phyloP scores from a whole-genome alignment of 331 rosid species.

The Saraca asoca region DNA sequence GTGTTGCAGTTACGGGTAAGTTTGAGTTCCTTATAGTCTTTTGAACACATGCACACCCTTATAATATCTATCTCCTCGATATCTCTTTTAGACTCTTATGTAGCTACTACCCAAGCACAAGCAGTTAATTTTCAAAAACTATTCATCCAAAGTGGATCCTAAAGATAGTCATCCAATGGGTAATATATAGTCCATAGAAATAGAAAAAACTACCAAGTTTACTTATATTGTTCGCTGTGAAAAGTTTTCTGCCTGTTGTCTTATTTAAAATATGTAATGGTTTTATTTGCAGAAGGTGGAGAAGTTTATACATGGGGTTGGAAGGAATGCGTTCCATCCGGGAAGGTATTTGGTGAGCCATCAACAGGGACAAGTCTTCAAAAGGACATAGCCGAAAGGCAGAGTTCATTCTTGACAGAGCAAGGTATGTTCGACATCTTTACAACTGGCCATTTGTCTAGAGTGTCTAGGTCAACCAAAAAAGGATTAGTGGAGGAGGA shows the following conservation, averaged over 20 bases:
- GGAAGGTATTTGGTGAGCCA: conserved; percentile 71
- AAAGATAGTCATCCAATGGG: conserved; percentile 20
- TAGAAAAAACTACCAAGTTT: no score
- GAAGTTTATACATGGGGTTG: conserved; percentile 98
- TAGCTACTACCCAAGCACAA: background rate
- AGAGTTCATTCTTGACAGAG: conserved; percentile 59
- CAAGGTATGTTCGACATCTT: conserved; percentile 65
- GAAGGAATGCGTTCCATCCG: conserved; percentile 99
- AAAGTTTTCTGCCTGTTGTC: conserved; percentile 20
- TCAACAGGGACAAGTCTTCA: conserved; percentile 51
- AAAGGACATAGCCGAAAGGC: conserved; percentile 63
- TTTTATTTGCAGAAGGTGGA: conserved; percentile 63
- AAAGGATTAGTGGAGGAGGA: no score
- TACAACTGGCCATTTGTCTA: conserved; percentile 8
- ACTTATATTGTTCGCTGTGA: background rate
- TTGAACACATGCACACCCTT: no score
- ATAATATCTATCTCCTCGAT: background rate
- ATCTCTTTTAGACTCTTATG: conserved; percentile 6
- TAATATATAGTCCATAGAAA: background rate
- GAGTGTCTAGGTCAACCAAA: background rate
- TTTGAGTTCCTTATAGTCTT: conserved; percentile 30
- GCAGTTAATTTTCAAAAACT: background rate
- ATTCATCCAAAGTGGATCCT: conserved; percentile 11
- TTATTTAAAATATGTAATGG: background rate
- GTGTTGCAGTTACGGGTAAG: conserved; percentile 81